phyloP scores from a whole-genome alignment of 768 basidiomycete genomes.

The Auricularia auricula-judae region DNA sequence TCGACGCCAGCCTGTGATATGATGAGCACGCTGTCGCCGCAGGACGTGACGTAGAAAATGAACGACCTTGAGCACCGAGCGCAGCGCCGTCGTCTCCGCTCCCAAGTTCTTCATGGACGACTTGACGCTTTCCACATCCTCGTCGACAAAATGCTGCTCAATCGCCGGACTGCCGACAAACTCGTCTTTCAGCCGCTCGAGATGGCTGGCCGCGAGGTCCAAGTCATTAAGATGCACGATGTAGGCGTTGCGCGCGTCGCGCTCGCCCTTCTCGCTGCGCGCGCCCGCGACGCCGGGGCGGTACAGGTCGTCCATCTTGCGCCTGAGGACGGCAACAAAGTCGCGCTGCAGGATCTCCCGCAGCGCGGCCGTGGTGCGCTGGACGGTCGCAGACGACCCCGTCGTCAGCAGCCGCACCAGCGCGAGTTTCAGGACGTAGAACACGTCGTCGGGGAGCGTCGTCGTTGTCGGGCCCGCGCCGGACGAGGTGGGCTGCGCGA shows the following conservation, averaged over 20 bases:
- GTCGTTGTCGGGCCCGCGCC: slow-evolving; percentile 47
- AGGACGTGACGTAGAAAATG: not conserved
- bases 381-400: slow-evolving; percentile 50
- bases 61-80: slow-evolving; percentile 60
- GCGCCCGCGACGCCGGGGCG: slow-evolving; percentile 30
- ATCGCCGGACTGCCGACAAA: slow-evolving; percentile 42
- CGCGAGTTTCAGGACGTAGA: slow-evolving; percentile 87
- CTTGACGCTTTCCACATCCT: slow-evolving; percentile 42
- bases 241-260: slow-evolving; percentile 68
- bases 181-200: slow-evolving; percentile 71
- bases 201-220: slow-evolving; percentile 83
- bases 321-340: slow-evolving; percentile 69
- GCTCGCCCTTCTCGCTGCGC: slow-evolving; percentile 66
- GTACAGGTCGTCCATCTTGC: slow-evolving; percentile 84
- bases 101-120: slow-evolving; percentile 39
- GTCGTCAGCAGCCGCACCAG: slow-evolving; percentile 68
- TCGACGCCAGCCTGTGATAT: slow-evolving; percentile 64
- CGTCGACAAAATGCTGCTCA: slow-evolving; percentile 54
- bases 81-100: slow-evolving; percentile 51
- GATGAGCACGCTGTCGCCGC: too few relatives aligned
- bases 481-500: slow-evolving; percentile 64
- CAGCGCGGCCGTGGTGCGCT: slow-evolving; percentile 49
- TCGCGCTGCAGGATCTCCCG: slow-evolving; percentile 73
- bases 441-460: slow-evolving; percentile 86
- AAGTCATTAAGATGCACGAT: slow-evolving; percentile 91